Evolutionary conservation across 306 rosid genomes (phyloP).

Genomic region (Glycine latifolia): DNA sequence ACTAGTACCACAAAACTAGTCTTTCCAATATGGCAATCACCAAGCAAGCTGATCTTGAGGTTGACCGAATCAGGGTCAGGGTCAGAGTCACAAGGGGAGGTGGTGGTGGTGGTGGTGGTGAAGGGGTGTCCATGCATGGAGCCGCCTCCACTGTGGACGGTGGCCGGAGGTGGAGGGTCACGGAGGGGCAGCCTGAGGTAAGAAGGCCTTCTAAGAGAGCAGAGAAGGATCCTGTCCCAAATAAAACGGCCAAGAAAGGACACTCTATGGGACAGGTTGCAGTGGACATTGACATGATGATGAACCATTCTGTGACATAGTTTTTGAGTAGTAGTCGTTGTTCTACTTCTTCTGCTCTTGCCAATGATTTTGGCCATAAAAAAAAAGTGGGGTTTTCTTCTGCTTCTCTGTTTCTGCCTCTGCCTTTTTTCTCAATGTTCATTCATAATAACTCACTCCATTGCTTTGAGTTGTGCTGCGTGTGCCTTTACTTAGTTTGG

Average conservation of each 20-base stretch:
- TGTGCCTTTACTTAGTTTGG: slow-evolving; percentile 10
- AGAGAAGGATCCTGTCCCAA: slow-evolving; percentile 75
- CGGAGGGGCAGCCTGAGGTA: slow-evolving; percentile 63
- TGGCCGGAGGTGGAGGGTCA: slow-evolving; percentile 5
- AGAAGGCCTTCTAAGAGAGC: slow-evolving; percentile 58
- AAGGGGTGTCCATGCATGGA: slow-evolving; percentile 36
- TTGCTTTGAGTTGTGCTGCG: neutral
- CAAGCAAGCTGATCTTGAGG: slow-evolving; percentile 88
- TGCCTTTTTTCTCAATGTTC: neutral
- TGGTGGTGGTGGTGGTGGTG: neutral
- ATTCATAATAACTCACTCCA: neutral
- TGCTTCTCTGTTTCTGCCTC: neutral
- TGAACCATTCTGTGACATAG: slow-evolving; percentile 65
- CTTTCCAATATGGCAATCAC: slow-evolving; percentile 93
- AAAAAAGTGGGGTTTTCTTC: neutral
- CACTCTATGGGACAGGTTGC: slow-evolving; percentile 59
- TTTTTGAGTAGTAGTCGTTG: slow-evolving; percentile 55
- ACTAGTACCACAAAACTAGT: slow-evolving; percentile 80
- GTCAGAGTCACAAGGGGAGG: slow-evolving; percentile 56
- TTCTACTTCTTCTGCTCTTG: slow-evolving; percentile 55
- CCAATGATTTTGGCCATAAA: slow-evolving; percentile 39
- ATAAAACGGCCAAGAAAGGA: slow-evolving; percentile 46
- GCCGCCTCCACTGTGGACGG: slow-evolving; percentile 2
- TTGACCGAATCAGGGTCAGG: slow-evolving; percentile 84
- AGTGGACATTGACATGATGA: slow-evolving; percentile 56